Conservation (phyloP, 495 filamentous ascomycete species). For the Darksidea phi region DNA sequence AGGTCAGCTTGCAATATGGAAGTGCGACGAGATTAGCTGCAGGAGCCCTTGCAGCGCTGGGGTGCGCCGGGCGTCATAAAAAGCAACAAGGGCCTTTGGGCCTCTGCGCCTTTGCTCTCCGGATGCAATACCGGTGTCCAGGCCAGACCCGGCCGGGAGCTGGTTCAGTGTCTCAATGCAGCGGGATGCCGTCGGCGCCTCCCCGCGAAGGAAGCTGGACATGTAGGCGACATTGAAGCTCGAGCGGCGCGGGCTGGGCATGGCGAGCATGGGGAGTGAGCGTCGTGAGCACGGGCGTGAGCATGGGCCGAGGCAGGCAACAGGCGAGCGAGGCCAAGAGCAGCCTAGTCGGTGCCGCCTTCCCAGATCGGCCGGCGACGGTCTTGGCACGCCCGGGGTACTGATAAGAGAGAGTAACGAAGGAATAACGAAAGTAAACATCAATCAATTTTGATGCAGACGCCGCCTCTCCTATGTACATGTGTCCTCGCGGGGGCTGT, state of each 20-base stretch:
- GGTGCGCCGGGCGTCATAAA: background rate
- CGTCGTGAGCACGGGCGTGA: too few relatives aligned
- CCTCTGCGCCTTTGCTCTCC: background rate
- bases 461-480: too few relatives aligned
- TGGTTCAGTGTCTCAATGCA: constrained; percentile 3
- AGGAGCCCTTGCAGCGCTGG: background rate
- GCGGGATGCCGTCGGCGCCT: constrained; percentile 8
- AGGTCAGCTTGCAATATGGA: background rate
- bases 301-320: background rate
- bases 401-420: constrained; percentile 33
- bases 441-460: too few relatives aligned
- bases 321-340: background rate
- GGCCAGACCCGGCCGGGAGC: background rate
- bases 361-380: background rate
- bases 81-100: background rate
- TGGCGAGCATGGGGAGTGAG: too few relatives aligned
- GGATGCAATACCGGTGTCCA: background rate
- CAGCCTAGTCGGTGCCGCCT: constrained; percentile 3
- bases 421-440: too few relatives aligned
- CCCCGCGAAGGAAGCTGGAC: background rate
- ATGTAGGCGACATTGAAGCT: too few relatives aligned
- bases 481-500: too few relatives aligned
- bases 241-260: too few relatives aligned
- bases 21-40: background rate
- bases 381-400: constrained; percentile 13